Percentiles rank a stretch among this genome's conserved stretches.
These are phyloP conservation scores for Ganoderma boninense DNA, from an alignment of 1,284 basidiomycete species.

Conservation along the genomic window DNA sequence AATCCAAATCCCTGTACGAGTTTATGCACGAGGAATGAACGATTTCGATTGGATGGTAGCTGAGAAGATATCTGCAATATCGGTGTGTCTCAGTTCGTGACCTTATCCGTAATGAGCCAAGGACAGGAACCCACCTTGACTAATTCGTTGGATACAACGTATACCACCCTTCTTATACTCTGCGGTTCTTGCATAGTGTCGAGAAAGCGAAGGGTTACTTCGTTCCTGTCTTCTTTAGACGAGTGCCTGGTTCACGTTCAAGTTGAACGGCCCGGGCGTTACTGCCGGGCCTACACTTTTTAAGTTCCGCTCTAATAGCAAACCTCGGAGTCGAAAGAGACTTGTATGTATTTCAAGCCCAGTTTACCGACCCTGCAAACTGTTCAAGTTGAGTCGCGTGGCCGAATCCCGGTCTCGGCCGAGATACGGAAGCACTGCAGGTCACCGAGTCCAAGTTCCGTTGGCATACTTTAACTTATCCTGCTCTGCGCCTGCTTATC, in stretches of 20 bases:
- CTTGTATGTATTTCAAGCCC: no score
- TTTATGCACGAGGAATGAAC: slow-evolving; percentile 85
- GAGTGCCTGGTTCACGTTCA: neutral
- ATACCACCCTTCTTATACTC: slow-evolving; percentile 43
- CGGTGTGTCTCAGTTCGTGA: neutral
- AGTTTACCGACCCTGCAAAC: no score
- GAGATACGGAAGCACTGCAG: neutral
- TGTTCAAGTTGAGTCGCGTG: no score
- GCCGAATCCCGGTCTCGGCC: no score
- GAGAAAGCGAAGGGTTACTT: neutral
- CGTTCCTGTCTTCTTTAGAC: no score
- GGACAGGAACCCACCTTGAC: slow-evolving; percentile 47
- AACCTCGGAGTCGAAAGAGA: no score
- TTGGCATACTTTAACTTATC: no score
- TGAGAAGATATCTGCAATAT: slow-evolving; percentile 57
- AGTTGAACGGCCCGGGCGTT: neutral
- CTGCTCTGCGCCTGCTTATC: neutral
- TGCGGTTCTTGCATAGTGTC: neutral
- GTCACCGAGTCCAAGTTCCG: no score
- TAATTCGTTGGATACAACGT: slow-evolving; percentile 67
- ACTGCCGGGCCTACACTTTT: no score
- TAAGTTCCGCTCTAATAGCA: no score
- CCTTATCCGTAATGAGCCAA: neutral
- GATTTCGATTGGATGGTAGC: slow-evolving; percentile 83
- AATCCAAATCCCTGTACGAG: slow-evolving; percentile 70